Evolutionary conservation across 2,329 filamentous ascomycete genomes (phyloP).

Genomic region (Tolypocladium amazonense): DNA sequence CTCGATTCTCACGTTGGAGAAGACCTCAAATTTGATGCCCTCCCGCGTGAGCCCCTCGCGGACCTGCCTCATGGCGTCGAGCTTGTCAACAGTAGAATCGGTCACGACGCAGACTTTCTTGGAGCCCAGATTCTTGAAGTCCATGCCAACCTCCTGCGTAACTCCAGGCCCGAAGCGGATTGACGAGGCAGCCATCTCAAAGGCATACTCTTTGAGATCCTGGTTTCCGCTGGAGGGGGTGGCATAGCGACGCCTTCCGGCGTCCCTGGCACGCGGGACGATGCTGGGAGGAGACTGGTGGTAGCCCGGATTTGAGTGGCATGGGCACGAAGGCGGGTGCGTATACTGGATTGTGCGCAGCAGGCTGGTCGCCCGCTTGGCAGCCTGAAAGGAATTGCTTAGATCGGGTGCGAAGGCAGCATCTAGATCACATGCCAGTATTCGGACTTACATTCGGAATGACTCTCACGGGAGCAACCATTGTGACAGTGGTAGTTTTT

Average conservation of each 20-base stretch:
- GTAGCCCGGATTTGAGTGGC: conserved; percentile 79
- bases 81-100: conserved; percentile 67
- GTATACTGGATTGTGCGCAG: conserved; percentile 86
- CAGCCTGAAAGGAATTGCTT: conserved; percentile 30
- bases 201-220: conserved; percentile 85
- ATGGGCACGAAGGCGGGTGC: conserved; percentile 81
- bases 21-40: conserved; percentile 73
- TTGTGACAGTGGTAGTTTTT: conserved; percentile 2
- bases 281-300: conserved; percentile 56
- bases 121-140: conserved; percentile 82
- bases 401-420: not conserved
- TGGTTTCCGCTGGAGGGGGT: conserved; percentile 51
- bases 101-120: conserved; percentile 89
- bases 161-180: conserved; percentile 90
- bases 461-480: conserved; percentile 19
- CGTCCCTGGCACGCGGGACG: conserved; percentile 29
- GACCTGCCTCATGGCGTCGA: conserved; percentile 85
- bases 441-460: conserved; percentile 21
- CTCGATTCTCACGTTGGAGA: conserved; percentile 71
- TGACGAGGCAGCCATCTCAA: conserved; percentile 93
- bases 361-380: conserved; percentile 56
- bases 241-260: conserved; percentile 45
- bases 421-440: not conserved
- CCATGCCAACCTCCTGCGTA: conserved; percentile 96
- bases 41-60: conserved; percentile 69